phyloP scores from a whole-genome alignment of 2,329 filamentous ascomycete species.

The Colletotrichum godetiae region DNA sequence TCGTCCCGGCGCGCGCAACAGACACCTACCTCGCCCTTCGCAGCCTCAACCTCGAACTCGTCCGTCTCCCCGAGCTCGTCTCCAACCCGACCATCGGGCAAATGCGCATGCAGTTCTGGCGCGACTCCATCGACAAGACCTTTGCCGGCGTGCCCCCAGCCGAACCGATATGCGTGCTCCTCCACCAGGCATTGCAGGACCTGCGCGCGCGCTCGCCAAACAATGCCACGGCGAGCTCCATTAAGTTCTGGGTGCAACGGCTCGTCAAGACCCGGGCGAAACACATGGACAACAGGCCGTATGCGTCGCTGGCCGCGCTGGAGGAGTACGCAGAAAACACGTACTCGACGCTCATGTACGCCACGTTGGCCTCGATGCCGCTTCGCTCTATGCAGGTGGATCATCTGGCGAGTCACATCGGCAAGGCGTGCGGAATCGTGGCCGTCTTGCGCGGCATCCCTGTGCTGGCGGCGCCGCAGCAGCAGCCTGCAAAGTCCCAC shows the following conservation, averaged over 20 bases:
- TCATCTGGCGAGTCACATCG: slow-evolving; percentile 93
- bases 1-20: slow-evolving; percentile 79
- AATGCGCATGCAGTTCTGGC: slow-evolving; percentile 96
- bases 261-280: slow-evolving; percentile 85
- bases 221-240: slow-evolving; percentile 55
- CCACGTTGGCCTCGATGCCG: slow-evolving; percentile 83
- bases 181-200: slow-evolving; percentile 77
- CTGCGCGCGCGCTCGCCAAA: slow-evolving; percentile 57
- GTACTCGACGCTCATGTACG: slow-evolving; percentile 91
- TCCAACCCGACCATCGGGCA: slow-evolving; percentile 88
- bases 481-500: slow-evolving; percentile 59
- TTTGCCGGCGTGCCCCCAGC: slow-evolving; percentile 84
- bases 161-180: slow-evolving; percentile 89
- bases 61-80: slow-evolving; percentile 88
- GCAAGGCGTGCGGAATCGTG: slow-evolving; percentile 90
- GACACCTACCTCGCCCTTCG: slow-evolving; percentile 92
- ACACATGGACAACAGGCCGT: slow-evolving; percentile 86
- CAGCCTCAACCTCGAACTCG: slow-evolving; percentile 92
- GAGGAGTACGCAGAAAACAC: slow-evolving; percentile 95
- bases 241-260: slow-evolving; percentile 80
- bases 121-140: slow-evolving; percentile 82
- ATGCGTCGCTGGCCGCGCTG: slow-evolving; percentile 76
- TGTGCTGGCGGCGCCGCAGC: slow-evolving; percentile 82
- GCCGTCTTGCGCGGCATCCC: slow-evolving; percentile 90
- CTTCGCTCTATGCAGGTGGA: slow-evolving; percentile 87